These are phyloP conservation scores for Thalia dealbata DNA, from an alignment of 176 grass and related monocot genomes.

Conservation along the genomic window DNA sequence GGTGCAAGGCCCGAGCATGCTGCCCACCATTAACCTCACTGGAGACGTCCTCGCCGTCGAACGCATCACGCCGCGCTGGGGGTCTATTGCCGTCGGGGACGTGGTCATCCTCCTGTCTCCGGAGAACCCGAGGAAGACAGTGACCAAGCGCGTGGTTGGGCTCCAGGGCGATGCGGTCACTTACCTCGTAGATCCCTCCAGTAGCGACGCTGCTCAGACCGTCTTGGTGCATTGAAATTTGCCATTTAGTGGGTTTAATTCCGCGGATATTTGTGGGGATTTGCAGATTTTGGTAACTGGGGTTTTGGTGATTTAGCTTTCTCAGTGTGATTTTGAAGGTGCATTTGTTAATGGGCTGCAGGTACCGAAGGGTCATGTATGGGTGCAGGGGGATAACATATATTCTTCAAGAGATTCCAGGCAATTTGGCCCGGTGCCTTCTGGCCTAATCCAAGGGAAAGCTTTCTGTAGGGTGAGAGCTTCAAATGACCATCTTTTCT, in stretches of 20 bases:
- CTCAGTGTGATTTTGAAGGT: background rate
- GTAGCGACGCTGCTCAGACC: conserved; percentile 35
- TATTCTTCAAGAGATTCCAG: conserved; percentile 69
- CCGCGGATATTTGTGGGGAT: background rate
- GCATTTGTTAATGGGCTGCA: conserved; percentile 12
- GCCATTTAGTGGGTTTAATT: conserved; percentile 6
- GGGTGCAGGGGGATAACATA: conserved; percentile 86
- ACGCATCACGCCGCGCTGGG: conserved; percentile 26
- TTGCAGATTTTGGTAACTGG: background rate
- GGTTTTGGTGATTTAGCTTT: background rate
- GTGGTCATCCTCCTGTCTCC: conserved; percentile 59
- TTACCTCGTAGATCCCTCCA: conserved; percentile 43
- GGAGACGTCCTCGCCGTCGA: conserved; percentile 65
- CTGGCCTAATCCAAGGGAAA: conserved; percentile 63
- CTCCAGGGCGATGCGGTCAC: conserved; percentile 50
- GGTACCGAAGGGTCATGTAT: conserved; percentile 76
- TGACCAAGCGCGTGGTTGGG: conserved; percentile 60
- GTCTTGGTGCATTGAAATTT: conserved; percentile 33
- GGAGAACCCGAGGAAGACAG: conserved; percentile 51
- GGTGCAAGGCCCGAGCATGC: conserved; percentile 64
- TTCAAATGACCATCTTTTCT: background rate
- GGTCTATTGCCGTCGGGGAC: conserved; percentile 40
- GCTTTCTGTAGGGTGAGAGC: conserved; percentile 46
- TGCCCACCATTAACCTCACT: conserved; percentile 56
- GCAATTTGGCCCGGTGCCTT: conserved; percentile 60